Percentiles rank a stretch among this genome's conserved stretches.
These are phyloP conservation scores for Amyloporia xantha DNA, from an alignment of 768 basidiomycete genomes.

Conservation along the genomic window DNA sequence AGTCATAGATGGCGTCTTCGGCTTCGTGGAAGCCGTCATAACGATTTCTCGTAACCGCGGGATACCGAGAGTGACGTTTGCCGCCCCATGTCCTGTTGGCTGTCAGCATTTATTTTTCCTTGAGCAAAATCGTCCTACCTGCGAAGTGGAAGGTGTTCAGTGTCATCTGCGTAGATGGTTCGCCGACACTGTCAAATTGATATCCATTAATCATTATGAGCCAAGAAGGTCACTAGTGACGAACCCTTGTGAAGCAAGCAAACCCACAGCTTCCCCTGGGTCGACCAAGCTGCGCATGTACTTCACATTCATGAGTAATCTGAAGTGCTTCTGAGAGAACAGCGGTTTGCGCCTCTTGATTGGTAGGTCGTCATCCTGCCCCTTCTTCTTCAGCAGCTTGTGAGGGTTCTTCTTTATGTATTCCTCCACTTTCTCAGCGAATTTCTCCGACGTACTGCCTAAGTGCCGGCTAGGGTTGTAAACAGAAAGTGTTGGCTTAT, in stretches of 20 bases:
- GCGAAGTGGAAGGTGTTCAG: conserved; percentile 99
- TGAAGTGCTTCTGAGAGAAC: conserved; percentile 56
- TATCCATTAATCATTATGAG: not conserved
- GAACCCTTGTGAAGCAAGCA: conserved; percentile 95
- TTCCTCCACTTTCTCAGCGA: conserved; percentile 70
- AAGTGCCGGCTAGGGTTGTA: conserved; percentile 76
- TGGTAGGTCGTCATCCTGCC: conserved; percentile 30
- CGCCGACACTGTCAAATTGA: conserved; percentile 65
- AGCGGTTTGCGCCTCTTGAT: conserved; percentile 41
- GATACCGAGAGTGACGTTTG: conserved; percentile 98
- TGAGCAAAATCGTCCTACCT: conserved; percentile 40
- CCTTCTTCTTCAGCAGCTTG: conserved; percentile 38
- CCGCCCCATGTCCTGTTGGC: conserved; percentile 85
- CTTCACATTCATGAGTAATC: conserved; percentile 80
- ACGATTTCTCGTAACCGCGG: conserved; percentile 98
- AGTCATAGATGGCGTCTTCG: conserved; percentile 96
- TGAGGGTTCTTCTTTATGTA: conserved; percentile 76
- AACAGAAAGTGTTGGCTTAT: conserved; percentile 63
- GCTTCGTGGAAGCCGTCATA: conserved; percentile 95
- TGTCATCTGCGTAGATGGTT: conserved; percentile 99
- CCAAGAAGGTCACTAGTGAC: conserved; percentile 18
- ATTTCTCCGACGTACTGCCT: conserved; percentile 89
- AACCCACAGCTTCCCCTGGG: conserved; percentile 96
- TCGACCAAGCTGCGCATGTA: conserved; percentile 93
- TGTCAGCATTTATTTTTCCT: conserved; percentile 5